These are phyloP conservation scores for Ceratobasidium sp. DNA, from an alignment of 1,284 basidiomycete species.

Conservation along the genomic window DNA sequence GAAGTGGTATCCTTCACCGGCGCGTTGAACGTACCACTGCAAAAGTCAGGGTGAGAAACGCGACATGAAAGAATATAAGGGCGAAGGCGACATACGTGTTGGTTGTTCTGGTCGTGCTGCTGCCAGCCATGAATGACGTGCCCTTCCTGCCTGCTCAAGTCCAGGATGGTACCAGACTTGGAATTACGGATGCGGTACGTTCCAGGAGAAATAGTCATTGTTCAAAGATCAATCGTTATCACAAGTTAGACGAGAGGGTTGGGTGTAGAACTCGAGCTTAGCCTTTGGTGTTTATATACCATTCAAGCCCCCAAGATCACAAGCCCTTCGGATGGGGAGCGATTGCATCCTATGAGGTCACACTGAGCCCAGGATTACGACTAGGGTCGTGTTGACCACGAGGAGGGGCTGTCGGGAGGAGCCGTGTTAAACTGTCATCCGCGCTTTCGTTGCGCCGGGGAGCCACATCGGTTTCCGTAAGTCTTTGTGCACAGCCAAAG, in stretches of 20 bases:
- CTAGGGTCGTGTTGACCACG: constrained; percentile 35
- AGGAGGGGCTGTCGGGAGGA: constrained; percentile 40
- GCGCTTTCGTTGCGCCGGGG: constrained; percentile 12
- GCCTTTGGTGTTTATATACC: constrained; percentile 24
- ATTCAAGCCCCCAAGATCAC: constrained; percentile 19
- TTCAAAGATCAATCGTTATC: background rate
- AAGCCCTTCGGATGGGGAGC: constrained; percentile 23
- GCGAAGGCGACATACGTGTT: constrained; percentile 20
- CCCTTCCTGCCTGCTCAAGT: constrained; percentile 36
- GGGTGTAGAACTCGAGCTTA: constrained; percentile 13
- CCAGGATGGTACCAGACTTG: constrained; percentile 34
- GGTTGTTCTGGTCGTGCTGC: constrained; percentile 41
- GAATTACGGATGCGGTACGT: constrained; percentile 40
- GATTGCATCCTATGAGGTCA: constrained; percentile 40
- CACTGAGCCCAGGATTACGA: constrained; percentile 32
- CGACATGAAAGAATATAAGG: background rate
- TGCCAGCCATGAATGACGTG: constrained; percentile 42
- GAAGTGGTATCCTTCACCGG: constrained; percentile 5
- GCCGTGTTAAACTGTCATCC: constrained; percentile 19
- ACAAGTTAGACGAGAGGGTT: background rate
- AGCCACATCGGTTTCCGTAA: constrained; percentile 3
- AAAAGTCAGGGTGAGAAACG: background rate
- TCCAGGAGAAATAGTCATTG: constrained; percentile 40
- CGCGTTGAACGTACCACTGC: constrained; percentile 37
- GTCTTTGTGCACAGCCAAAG: constrained; percentile 41